Percentiles rank a stretch among this genome's conserved stretches.
Conservation (phyloP, 2,329 filamentous ascomycete genomes). For the Aspergillus unguis region DNA sequence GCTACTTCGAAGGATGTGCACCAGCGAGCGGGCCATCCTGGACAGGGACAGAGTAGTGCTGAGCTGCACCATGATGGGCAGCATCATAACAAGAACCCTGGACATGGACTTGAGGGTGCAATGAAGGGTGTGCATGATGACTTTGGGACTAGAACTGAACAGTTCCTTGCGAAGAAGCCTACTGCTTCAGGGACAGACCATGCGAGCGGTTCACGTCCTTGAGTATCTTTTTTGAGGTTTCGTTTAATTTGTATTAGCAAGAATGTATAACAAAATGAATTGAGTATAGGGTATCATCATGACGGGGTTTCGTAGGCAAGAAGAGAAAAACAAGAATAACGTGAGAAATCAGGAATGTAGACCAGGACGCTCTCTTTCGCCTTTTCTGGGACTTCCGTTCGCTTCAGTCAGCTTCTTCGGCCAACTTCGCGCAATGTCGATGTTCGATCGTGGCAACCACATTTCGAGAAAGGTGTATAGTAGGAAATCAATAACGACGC, state of each 20-base stretch:
- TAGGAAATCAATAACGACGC: constrained; percentile 89
- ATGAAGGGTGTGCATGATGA: neutral
- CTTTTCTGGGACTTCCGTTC: constrained; percentile 9
- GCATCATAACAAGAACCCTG: constrained; percentile 40
- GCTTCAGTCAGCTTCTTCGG: constrained; percentile 62
- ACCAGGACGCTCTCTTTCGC: constrained; percentile 6
- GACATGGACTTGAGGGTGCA: constrained; percentile 28
- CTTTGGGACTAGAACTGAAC: neutral
- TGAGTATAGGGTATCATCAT: constrained; percentile 8
- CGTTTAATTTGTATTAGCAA: constrained; percentile 1
- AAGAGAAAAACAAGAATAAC: neutral
- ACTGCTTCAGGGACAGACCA: neutral
- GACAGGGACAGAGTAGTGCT: constrained; percentile 46
- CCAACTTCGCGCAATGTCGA: constrained; percentile 90
- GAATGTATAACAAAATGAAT: constrained; percentile 5
- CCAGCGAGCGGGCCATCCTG: constrained; percentile 52
- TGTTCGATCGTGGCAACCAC: constrained; percentile 76
- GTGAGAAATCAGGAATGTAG: constrained; percentile 6
- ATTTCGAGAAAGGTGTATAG: constrained; percentile 86
- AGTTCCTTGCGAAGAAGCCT: constrained; percentile 2
- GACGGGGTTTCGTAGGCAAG: neutral
- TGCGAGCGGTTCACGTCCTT: neutral
- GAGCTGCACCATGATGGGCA: constrained; percentile 50
- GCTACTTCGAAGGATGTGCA: constrained; percentile 54
- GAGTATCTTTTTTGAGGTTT: neutral